These are phyloP conservation scores for Tricholoma sp. DNA, from an alignment of 768 basidiomycete genomes.

Conservation along the genomic window DNA sequence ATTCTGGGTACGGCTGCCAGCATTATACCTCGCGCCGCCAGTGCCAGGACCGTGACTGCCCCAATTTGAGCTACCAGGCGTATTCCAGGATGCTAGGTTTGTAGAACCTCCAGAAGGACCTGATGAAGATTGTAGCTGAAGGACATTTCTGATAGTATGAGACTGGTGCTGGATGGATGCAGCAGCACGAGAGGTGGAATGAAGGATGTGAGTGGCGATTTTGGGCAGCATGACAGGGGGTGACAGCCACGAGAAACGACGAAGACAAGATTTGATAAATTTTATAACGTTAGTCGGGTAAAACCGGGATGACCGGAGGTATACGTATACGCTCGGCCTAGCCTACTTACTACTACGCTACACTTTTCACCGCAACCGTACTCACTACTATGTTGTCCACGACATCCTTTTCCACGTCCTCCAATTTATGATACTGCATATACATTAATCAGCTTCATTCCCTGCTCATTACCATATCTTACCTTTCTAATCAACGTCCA, in stretches of 20 bases:
- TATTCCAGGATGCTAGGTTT: constrained; percentile 36
- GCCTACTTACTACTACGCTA: constrained; percentile 30
- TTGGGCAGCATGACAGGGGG: constrained; percentile 66
- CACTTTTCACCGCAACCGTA: constrained; percentile 77
- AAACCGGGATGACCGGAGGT: background rate
- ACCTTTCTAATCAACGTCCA: constrained; percentile 78
- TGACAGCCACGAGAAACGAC: background rate
- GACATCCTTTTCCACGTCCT: constrained; percentile 38
- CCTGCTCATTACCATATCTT: constrained; percentile 8
- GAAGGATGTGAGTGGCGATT: constrained; percentile 72
- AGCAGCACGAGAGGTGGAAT: constrained; percentile 72
- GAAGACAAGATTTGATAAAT: no score
- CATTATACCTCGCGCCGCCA: constrained; percentile 67
- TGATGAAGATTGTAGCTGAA: constrained; percentile 58
- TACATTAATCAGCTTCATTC: background rate
- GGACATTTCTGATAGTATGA: constrained; percentile 69
- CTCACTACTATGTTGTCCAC: constrained; percentile 72
- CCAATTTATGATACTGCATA: constrained; percentile 68
- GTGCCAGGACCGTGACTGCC: constrained; percentile 57
- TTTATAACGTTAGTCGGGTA: background rate
- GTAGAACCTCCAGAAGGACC: constrained; percentile 37
- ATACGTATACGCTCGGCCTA: no score
- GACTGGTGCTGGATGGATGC: constrained; percentile 71
- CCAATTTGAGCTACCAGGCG: constrained; percentile 42
- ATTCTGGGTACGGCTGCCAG: constrained; percentile 67